These are phyloP conservation scores for Saraca asoca DNA, from an alignment of 331 rosid genomes.

Conservation along the genomic window DNA sequence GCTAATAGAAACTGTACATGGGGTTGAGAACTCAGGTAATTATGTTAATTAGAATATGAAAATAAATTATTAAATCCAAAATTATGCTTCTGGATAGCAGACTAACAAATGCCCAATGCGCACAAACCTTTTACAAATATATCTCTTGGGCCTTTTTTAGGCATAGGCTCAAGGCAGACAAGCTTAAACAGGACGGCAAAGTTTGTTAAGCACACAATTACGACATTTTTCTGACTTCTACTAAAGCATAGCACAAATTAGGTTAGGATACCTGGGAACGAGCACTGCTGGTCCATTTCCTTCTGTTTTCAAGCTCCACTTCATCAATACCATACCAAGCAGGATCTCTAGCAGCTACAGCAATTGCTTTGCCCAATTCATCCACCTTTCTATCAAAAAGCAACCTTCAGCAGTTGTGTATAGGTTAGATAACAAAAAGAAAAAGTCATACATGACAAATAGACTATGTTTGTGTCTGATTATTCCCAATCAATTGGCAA, in stretches of 20 bases:
- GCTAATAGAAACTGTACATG: neutral
- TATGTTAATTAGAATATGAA: no score
- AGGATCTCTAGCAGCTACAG: slow-evolving; percentile 94
- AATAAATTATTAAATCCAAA: no score
- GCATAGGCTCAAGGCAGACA: no score
- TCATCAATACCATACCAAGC: slow-evolving; percentile 85
- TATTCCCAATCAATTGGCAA: no score
- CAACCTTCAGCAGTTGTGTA: slow-evolving; percentile 50
- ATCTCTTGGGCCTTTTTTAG: no score
- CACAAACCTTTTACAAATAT: no score
- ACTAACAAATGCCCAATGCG: no score
- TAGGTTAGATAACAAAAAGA: neutral
- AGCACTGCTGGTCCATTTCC: slow-evolving; percentile 88
- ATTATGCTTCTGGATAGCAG: no score
- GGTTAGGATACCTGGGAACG: slow-evolving; percentile 70
- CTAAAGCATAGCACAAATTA: neutral
- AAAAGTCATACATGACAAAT: neutral
- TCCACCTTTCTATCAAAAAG: slow-evolving; percentile 96
- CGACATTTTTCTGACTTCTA: no score
- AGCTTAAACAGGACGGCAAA: no score
- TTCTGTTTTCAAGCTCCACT: slow-evolving; percentile 80
- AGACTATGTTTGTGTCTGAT: no score
- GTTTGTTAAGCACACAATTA: no score
- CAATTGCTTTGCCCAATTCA: slow-evolving; percentile 86
- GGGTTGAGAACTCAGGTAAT: neutral